Conservation (phyloP, 2,329 filamentous ascomycete genomes). For the Exophiala sp. region DNA sequence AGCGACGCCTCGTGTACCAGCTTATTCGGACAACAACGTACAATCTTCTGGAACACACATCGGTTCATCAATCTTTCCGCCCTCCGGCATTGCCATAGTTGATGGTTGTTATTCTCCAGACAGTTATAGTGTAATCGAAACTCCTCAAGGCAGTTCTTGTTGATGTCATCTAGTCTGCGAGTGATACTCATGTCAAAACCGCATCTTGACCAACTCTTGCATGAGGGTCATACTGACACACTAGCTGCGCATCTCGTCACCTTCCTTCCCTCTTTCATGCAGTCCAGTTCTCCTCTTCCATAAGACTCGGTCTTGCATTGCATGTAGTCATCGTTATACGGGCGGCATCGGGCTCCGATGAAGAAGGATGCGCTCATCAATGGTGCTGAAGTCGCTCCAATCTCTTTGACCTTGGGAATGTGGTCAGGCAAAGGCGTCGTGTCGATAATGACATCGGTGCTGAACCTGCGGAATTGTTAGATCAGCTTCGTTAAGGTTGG, state of each 20-base stretch:
- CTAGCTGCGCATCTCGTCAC: constrained; percentile 95
- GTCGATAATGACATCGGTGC: constrained; percentile 89
- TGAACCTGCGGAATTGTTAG: constrained; percentile 65
- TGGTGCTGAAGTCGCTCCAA: constrained; percentile 88
- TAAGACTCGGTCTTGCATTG: constrained; percentile 96
- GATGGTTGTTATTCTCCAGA: constrained; percentile 95
- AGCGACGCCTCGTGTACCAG: not conserved
- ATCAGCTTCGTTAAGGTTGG: not conserved
- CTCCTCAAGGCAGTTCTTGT: constrained; percentile 85
- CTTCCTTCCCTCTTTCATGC: constrained; percentile 91
- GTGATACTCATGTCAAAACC: constrained; percentile 15
- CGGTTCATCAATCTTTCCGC: constrained; percentile 86
- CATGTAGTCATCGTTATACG: constrained; percentile 99
- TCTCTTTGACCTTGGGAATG: constrained; percentile 89
- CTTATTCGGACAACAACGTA: constrained; percentile 45
- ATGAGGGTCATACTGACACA: constrained; percentile 67
- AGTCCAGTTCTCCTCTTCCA: constrained; percentile 87
- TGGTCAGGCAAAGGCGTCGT: constrained; percentile 88
- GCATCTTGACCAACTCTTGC: constrained; percentile 14
- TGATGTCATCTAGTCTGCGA: constrained; percentile 85
- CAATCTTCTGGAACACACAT: constrained; percentile 94
- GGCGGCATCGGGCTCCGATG: constrained; percentile 89
- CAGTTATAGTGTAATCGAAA: constrained; percentile 95
- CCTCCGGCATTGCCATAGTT: constrained; percentile 90
- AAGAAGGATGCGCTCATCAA: constrained; percentile 91